These are phyloP conservation scores for Paraphoma chrysanthemicola DNA, from an alignment of 2,329 filamentous ascomycete species.

Conservation along the genomic window DNA sequence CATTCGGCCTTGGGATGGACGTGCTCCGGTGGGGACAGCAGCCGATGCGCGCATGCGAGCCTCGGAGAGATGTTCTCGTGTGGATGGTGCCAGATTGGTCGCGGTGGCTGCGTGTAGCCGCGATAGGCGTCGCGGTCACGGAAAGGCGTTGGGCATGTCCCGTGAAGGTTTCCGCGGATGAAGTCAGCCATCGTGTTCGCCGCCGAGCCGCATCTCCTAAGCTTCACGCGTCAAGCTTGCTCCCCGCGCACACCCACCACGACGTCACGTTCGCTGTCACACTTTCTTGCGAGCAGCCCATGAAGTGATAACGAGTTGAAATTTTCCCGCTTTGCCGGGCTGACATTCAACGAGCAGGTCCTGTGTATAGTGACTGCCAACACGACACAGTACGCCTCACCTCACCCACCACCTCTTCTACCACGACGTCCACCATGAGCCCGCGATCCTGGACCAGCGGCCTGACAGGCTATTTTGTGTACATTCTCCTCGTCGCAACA, in stretches of 20 bases:
- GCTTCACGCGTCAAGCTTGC: slow-evolving; percentile 2
- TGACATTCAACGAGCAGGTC: not conserved
- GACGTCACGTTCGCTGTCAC: not conserved
- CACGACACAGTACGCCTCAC: not conserved
- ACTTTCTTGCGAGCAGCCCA: not conserved
- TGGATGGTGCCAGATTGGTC: not conserved
- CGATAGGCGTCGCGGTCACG: not conserved
- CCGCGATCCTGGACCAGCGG: slow-evolving; percentile 50
- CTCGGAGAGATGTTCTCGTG: not conserved
- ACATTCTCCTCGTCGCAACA: slow-evolving; percentile 77
- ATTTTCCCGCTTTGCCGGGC: not conserved
- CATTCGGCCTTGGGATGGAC: slow-evolving; percentile 1
- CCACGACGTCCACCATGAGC: slow-evolving; percentile 42
- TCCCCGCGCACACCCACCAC: not conserved
- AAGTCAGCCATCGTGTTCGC: not conserved
- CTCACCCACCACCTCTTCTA: not conserved
- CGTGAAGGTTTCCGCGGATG: not conserved
- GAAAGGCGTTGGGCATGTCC: not conserved
- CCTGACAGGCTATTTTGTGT: slow-evolving; percentile 78
- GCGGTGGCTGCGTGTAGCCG: not conserved
- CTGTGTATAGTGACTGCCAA: not conserved
- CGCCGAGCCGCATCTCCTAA: not conserved
- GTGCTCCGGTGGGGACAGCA: not conserved
- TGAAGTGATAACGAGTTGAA: not conserved
- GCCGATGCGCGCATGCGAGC: not conserved